phyloP scores from a whole-genome alignment of 805 yeast genomes.

The Candida ascalaphidarum region DNA sequence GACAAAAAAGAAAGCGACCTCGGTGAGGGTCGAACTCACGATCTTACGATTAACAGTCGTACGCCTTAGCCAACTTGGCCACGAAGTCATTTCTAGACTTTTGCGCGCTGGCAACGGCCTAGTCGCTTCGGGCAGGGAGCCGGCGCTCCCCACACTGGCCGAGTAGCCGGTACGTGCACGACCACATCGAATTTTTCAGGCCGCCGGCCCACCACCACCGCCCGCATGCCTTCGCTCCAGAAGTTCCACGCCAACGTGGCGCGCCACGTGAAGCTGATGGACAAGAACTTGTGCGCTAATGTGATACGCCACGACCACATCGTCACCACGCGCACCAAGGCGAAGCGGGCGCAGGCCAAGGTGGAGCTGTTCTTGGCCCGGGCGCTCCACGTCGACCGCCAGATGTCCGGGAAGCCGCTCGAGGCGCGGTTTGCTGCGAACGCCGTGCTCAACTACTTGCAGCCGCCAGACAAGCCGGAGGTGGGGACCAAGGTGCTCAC shows the following conservation, averaged over 20 bases:
- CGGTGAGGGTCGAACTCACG: too few species aligned
- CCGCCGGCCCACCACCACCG: too few species aligned
- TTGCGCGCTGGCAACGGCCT: too few species aligned
- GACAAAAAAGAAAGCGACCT: too few species aligned
- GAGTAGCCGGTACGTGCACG: too few species aligned
- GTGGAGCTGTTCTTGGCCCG: constrained; percentile 29
- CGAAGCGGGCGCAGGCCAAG: constrained; percentile 34
- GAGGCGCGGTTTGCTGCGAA: constrained; percentile 7
- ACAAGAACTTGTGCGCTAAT: constrained; percentile 35
- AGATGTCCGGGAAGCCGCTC: constrained; percentile 7
- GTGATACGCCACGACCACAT: constrained; percentile 35
- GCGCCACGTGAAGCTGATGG: constrained; percentile 35
- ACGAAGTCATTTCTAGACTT: constrained; percentile 9
- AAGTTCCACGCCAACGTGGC: constrained; percentile 34
- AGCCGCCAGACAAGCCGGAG: constrained; percentile 17
- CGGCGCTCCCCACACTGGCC: too few species aligned
- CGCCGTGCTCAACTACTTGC: constrained; percentile 14
- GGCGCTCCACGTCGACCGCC: constrained; percentile 19
- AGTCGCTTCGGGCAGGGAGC: too few species aligned
- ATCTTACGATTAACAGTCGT: constrained; percentile 13
- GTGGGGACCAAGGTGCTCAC: constrained; percentile 50
- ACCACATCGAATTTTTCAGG: too few species aligned
- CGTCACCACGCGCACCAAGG: constrained; percentile 35
- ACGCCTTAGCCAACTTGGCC: constrained; percentile 12
- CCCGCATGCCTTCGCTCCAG: constrained; percentile 31